These are phyloP conservation scores for Backusella mclennaniae DNA, from an alignment of 192 early-diverging fungal genomes.

Conservation along the genomic window DNA sequence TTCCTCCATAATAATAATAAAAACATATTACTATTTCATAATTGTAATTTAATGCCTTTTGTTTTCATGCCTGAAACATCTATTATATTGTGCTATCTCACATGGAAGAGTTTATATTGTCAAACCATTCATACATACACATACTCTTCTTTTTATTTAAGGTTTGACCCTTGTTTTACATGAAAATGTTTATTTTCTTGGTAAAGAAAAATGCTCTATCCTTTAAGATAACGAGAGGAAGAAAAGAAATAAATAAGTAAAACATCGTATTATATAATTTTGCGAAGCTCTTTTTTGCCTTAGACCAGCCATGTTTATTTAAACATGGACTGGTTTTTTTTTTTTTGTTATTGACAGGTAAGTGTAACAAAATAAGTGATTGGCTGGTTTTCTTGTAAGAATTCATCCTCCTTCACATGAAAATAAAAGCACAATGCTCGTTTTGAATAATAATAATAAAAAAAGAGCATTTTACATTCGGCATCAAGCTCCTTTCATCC, in stretches of 20 bases:
- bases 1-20: no score
- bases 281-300: no score
- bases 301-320: no score
- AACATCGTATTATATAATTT: no score
- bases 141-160: not conserved
- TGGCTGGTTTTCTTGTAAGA: not conserved
- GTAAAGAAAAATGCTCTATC: not conserved
- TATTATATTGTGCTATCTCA: no score
- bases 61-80: not conserved
- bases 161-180: not conserved
- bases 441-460: no score
- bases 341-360: no score
- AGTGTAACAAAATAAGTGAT: not conserved
- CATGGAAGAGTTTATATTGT: not conserved
- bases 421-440: not conserved
- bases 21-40: no score
- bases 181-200: not conserved
- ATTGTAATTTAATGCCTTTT: no score
- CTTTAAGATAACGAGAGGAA: no score
- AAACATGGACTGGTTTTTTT: no score
- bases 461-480: not conserved
- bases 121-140: not conserved
- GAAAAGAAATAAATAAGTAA: no score
- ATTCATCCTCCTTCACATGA: not conserved
- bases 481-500: not conserved